Evolutionary conservation across 805 yeast genomes (phyloP), one percentile per base, ranked within the genome.

Genomic region (Suhomyces vadensis): DNA sequence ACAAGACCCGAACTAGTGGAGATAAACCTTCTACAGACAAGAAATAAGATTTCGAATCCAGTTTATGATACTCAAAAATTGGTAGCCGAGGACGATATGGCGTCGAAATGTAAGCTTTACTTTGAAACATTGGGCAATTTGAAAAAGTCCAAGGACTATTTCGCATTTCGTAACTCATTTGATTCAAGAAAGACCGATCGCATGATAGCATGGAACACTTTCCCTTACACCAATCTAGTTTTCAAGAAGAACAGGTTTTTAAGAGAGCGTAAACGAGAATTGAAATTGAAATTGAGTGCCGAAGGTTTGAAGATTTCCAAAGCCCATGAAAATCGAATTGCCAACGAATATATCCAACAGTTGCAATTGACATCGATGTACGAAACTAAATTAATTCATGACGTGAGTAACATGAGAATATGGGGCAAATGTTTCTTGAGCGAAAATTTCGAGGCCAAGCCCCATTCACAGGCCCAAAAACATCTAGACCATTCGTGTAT

Each of bases 221-320:
- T 20, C 11, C 22, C 37, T 3, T 33, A 20, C 16, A 19, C 11
- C n/a, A 33, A 20, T 47, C 24, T 46, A 11, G 35, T 65, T 3
- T 67, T 61, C 43, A 56, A 62, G 38, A 52, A 57, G 38, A 54
- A 51, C 26, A 51, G 55, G 37, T 66, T 69, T 65, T 21, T 64
- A 9, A 43, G 61, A 17, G 52, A 52, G 14, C 53, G 53, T 24
- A 53, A 48, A 35, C 49, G 43, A 26, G 35, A 36, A 22, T 42
- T 48, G 19, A 56, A 54, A 29, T 40, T 44, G 24, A 31, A 50
- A 25, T 53, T 56, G 21, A 40, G 47, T 10, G 31, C 37, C 5
- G 35, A 50, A 22, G 59, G 56, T 4, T 26, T 37, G 6, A 39
- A 37, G 13, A 45, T 54, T 9, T 46, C 44, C 4, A 48, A 52